phyloP scores from a whole-genome alignment of 441 rosid species.

The Eruca vesicaria region DNA sequence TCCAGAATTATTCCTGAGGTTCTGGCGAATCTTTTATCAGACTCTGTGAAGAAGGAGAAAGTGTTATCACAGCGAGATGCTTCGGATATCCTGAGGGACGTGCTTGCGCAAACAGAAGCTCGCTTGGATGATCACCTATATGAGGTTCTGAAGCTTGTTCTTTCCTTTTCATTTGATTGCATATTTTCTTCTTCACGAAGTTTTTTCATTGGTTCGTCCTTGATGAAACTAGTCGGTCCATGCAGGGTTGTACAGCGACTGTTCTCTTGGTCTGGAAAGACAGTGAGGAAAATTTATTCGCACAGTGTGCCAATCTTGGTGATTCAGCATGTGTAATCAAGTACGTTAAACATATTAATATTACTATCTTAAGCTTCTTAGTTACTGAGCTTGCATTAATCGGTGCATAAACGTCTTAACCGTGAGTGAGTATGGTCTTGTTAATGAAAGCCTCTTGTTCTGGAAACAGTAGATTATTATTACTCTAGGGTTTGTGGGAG shows the following conservation, averaged over 20 bases:
- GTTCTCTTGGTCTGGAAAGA: conserved; percentile 85
- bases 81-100: conserved; percentile 73
- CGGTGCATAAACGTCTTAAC: too few relatives aligned
- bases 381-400: too few relatives aligned
- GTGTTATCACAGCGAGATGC: conserved; percentile 75
- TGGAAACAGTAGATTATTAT: conserved; percentile 13
- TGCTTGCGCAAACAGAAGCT: conserved; percentile 76
- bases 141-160: conserved; percentile 58
- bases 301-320: conserved; percentile 95
- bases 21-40: conserved; percentile 69
- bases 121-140: conserved; percentile 62
- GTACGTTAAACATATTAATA: conserved; percentile 48
- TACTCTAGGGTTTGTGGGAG: background rate
- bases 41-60: conserved; percentile 62
- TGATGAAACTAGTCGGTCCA: background rate
- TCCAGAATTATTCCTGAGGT: conserved; percentile 82
- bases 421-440: conserved; percentile 27
- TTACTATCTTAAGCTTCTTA: conserved; percentile 15
- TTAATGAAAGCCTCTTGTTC: conserved; percentile 3
- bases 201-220: conserved; percentile 1
- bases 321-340: conserved; percentile 85
- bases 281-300: conserved; percentile 52
- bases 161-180: conserved; percentile 15
- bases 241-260: conserved; percentile 97
- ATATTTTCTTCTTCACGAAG: conserved; percentile 6